Evolutionary conservation across 306 rosid species (phyloP).

Genomic region (Malus domestica): DNA sequence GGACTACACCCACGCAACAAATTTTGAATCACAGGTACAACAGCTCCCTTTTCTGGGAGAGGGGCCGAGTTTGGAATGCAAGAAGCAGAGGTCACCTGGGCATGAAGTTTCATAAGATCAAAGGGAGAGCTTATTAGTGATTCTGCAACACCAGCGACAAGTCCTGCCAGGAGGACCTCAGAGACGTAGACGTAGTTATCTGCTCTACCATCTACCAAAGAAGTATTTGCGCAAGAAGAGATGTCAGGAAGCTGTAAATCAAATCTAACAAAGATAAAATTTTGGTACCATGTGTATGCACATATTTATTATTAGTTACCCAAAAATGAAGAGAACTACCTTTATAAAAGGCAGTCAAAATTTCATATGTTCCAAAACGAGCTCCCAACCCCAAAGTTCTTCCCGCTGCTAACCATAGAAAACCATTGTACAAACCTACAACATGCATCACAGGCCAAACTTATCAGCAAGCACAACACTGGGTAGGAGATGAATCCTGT

Average conservation of each 20-base stretch:
- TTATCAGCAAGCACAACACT: background rate
- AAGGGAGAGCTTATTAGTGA: constrained; percentile 70
- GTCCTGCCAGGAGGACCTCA: constrained; percentile 79
- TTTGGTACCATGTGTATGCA: background rate
- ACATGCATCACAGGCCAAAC: constrained; percentile 19
- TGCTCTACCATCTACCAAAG: constrained; percentile 70
- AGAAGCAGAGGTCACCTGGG: constrained; percentile 65
- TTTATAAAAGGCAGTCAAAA: constrained; percentile 67
- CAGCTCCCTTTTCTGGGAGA: constrained; percentile 39
- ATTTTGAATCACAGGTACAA: constrained; percentile 48
- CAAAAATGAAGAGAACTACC: constrained; percentile 34
- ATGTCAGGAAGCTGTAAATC: background rate
- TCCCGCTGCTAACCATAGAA: constrained; percentile 68
- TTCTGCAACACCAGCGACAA: constrained; percentile 67
- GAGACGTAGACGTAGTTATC: constrained; percentile 46
- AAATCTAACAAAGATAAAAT: background rate
- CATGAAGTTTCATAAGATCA: constrained; percentile 79
- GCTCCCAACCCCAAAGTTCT: constrained; percentile 80
- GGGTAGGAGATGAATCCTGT: background rate
- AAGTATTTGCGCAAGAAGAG: constrained; percentile 1
- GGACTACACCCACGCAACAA: constrained; percentile 56
- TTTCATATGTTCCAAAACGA: constrained; percentile 83
- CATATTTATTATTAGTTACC: background rate
- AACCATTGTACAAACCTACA: constrained; percentile 69
- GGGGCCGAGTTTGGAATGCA: constrained; percentile 33